phyloP scores from a whole-genome alignment of 371 early-diverging fungal species.

The Mucor mucedo region DNA sequence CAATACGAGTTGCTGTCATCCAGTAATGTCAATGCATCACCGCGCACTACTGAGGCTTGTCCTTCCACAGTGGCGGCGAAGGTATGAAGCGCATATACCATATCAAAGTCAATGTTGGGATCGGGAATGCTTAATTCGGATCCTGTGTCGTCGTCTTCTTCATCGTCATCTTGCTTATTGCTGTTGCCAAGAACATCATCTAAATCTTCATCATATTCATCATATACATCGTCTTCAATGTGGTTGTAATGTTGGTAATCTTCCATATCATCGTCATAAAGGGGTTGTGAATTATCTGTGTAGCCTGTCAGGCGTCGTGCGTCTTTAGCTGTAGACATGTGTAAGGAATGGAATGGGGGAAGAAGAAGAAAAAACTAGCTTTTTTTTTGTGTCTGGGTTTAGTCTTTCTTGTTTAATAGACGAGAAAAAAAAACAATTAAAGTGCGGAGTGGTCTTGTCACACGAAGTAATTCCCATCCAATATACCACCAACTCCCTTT shows the following conservation, averaged over 20 bases:
- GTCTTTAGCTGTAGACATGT: slow-evolving; percentile 22
- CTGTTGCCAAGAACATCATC: slow-evolving; percentile 47
- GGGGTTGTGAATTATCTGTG: slow-evolving; percentile 29
- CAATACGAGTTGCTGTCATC: slow-evolving; percentile 98
- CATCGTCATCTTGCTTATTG: slow-evolving; percentile 22
- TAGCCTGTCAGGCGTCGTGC: slow-evolving; percentile 32
- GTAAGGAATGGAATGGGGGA: slow-evolving; percentile 10
- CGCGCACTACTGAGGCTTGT: slow-evolving; percentile 90
- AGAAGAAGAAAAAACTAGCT: not conserved
- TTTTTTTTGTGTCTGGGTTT: too few species aligned
- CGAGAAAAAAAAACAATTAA: too few species aligned
- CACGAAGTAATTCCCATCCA: too few species aligned
- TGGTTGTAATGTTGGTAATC: slow-evolving; percentile 33
- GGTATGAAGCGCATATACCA: slow-evolving; percentile 93
- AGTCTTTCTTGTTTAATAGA: too few species aligned
- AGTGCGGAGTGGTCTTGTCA: too few species aligned
- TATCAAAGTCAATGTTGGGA: slow-evolving; percentile 75
- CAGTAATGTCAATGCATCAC: slow-evolving; percentile 86
- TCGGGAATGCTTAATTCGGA: slow-evolving; percentile 70
- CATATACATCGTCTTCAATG: slow-evolving; percentile 36
- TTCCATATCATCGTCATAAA: slow-evolving; percentile 53
- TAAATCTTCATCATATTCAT: slow-evolving; percentile 42
- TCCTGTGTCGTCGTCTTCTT: slow-evolving; percentile 57
- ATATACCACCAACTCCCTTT: too few species aligned
- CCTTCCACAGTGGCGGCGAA: slow-evolving; percentile 96